Conservation (phyloP, 805 yeast genomes). For the Debaryomyces castellii region DNA sequence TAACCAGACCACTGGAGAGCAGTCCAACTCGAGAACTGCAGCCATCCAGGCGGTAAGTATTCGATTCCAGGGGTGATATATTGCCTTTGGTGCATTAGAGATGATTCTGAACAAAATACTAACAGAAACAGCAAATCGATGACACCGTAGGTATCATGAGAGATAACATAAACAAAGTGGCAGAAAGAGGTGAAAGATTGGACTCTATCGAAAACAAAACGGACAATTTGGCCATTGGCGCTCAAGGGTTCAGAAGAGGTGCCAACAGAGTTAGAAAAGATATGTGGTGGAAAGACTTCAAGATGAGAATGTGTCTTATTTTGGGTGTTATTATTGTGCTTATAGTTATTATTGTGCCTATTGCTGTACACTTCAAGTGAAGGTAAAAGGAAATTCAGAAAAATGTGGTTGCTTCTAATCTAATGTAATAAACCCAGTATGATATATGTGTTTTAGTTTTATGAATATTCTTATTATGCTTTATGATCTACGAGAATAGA, state of each 20-base stretch:
- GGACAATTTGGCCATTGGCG: slow-evolving; percentile 85
- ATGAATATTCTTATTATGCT: slow-evolving; percentile 1
- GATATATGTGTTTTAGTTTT: slow-evolving; percentile 1
- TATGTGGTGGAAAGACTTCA: slow-evolving; percentile 99
- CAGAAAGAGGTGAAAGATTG: slow-evolving; percentile 90
- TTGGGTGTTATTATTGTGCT: slow-evolving; percentile 75
- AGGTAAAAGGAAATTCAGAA: not conserved
- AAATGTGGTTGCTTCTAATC: not conserved
- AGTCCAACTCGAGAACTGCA: slow-evolving; percentile 62
- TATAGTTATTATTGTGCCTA: slow-evolving; percentile 87
- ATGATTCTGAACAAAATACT: slow-evolving; percentile 17
- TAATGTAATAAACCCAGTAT: not conserved
- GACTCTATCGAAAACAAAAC: slow-evolving; percentile 92
- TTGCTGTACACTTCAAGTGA: slow-evolving; percentile 74
- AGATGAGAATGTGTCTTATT: slow-evolving; percentile 89
- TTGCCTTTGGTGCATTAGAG: not conserved
- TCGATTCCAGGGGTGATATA: not conserved
- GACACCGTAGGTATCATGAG: slow-evolving; percentile 98
- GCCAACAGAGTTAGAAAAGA: slow-evolving; percentile 97
- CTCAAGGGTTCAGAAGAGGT: slow-evolving; percentile 93
- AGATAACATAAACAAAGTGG: slow-evolving; percentile 92
- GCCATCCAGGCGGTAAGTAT: slow-evolving; percentile 76
- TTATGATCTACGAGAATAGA: slow-evolving; percentile 2
- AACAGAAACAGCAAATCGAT: slow-evolving; percentile 65
- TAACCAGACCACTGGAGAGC: slow-evolving; percentile 53